phyloP scores from a whole-genome alignment of 2,329 filamentous ascomycete genomes.

The Ceratocystis cubensis region DNA sequence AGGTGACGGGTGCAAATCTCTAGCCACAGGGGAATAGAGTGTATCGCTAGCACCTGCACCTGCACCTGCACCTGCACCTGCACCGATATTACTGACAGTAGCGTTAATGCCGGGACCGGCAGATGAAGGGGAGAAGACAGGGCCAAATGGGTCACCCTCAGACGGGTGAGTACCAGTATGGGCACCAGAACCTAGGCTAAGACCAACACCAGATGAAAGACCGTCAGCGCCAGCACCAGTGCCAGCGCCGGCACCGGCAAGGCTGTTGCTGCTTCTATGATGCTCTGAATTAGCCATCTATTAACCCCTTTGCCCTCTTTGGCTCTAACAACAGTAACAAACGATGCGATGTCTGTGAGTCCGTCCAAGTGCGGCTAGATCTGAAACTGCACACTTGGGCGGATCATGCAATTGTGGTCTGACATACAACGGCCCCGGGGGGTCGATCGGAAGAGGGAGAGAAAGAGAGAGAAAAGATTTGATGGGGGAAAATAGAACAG shows the following conservation, averaged over 20 bases:
- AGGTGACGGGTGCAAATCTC: slow-evolving; percentile 13
- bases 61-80: too few species aligned
- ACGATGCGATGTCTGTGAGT: neutral
- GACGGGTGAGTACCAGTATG: slow-evolving; percentile 10
- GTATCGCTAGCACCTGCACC: neutral
- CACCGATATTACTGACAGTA: neutral
- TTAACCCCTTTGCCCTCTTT: neutral
- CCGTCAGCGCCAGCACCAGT: neutral
- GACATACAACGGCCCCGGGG: slow-evolving; percentile 19
- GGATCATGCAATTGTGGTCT: slow-evolving; percentile 21
- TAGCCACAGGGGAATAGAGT: slow-evolving; percentile 13
- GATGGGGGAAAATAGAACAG: too few species aligned
- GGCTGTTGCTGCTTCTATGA: neutral
- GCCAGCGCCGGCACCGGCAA: neutral
- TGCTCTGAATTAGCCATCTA: slow-evolving; percentile 13
- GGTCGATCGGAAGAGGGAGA: slow-evolving; percentile 19
- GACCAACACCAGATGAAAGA: neutral
- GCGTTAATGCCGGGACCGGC: slow-evolving; percentile 5
- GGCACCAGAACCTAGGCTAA: neutral
- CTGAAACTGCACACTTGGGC: slow-evolving; percentile 11
- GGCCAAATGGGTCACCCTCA: neutral
- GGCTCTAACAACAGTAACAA: neutral
- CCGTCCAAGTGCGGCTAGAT: slow-evolving; percentile 3
- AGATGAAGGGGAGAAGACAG: neutral
- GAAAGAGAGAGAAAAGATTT: slow-evolving; percentile 17